Percentiles rank a stretch among this genome's conserved stretches.
These are phyloP conservation scores for Rosellinia necatrix DNA, from an alignment of 2,329 filamentous ascomycete species.

Conservation along the genomic window DNA sequence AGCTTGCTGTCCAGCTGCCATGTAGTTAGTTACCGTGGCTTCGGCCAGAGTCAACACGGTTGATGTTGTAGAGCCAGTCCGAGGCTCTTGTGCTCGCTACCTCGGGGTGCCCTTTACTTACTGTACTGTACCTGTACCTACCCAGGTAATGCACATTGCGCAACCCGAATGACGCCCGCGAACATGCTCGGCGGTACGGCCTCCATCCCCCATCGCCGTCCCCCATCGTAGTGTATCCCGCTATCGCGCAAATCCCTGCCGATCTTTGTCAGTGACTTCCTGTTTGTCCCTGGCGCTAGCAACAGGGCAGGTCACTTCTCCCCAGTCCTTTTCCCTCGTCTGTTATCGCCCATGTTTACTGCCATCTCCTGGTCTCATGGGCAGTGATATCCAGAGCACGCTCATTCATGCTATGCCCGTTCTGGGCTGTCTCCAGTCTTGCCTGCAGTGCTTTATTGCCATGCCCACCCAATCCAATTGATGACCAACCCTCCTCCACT, in stretches of 20 bases:
- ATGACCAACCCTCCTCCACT: constrained; percentile 35
- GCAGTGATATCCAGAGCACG: constrained; percentile 23
- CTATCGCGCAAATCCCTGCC: constrained; percentile 14
- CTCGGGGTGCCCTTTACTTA: constrained; percentile 10
- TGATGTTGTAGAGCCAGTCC: constrained; percentile 7
- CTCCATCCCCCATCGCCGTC: too few relatives aligned
- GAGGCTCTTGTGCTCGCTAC: constrained; percentile 9
- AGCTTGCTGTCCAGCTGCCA: not conserved
- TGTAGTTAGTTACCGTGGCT: not conserved
- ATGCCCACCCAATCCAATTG: constrained; percentile 38
- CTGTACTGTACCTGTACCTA: constrained; percentile 4
- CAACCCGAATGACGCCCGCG: too few relatives aligned
- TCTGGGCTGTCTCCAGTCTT: constrained; percentile 27
- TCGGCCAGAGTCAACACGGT: constrained; percentile 1
- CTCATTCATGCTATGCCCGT: constrained; percentile 33
- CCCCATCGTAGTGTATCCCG: too few relatives aligned
- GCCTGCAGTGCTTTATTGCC: constrained; percentile 40
- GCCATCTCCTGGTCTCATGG: not conserved
- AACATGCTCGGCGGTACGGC: too few relatives aligned
- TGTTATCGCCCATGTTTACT: constrained; percentile 11
- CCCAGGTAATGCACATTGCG: not conserved
- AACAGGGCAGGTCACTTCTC: constrained; percentile 20
- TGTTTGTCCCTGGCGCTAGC: not conserved
- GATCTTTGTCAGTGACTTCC: constrained; percentile 23
- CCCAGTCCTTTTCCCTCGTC: constrained; percentile 8